Evolutionary conservation across 75 land plant species (phyloP).

Genomic region (Pinus tabuliformis): DNA sequence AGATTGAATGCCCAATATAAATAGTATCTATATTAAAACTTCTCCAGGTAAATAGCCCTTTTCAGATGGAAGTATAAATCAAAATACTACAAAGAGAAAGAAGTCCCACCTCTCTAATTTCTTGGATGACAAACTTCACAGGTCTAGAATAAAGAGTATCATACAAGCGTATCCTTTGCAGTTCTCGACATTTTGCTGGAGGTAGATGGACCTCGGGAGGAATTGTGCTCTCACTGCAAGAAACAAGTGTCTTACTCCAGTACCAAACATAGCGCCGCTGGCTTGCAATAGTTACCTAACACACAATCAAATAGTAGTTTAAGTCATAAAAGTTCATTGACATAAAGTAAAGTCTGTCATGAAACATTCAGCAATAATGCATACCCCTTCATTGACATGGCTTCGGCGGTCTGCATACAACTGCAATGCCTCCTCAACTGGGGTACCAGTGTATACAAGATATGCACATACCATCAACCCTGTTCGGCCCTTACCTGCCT

Average conservation of each 20-base stretch:
- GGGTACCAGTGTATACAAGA: conserved; percentile 60
- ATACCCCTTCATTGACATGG: conserved; percentile 68
- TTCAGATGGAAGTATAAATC: not conserved
- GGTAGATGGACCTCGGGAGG: conserved; percentile 53
- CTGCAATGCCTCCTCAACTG: conserved; percentile 64
- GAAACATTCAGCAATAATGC: not conserved
- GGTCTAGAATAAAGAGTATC: conserved; percentile 37
- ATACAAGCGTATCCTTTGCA: conserved; percentile 62
- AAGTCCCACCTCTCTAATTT: conserved; percentile 42
- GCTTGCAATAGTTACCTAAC: conserved; percentile 70
- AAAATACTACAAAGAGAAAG: not conserved
- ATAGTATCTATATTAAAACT: not conserved
- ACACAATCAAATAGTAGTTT: not conserved
- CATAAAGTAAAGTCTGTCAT: not conserved
- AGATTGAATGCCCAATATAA: not conserved
- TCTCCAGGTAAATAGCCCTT: not conserved
- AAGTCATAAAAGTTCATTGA: not conserved
- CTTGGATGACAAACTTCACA: conserved; percentile 49
- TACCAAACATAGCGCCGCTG: conserved; percentile 71
- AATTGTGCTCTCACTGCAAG: conserved; percentile 19
- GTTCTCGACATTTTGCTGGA: conserved; percentile 38
- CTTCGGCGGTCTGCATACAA: conserved; percentile 63
- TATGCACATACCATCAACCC: conserved; percentile 83
- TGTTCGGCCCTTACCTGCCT: conserved; percentile 86
- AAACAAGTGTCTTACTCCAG: conserved; percentile 45